phyloP scores from a whole-genome alignment of 495 filamentous ascomycete species.

The Aspergillus ellipticus region DNA sequence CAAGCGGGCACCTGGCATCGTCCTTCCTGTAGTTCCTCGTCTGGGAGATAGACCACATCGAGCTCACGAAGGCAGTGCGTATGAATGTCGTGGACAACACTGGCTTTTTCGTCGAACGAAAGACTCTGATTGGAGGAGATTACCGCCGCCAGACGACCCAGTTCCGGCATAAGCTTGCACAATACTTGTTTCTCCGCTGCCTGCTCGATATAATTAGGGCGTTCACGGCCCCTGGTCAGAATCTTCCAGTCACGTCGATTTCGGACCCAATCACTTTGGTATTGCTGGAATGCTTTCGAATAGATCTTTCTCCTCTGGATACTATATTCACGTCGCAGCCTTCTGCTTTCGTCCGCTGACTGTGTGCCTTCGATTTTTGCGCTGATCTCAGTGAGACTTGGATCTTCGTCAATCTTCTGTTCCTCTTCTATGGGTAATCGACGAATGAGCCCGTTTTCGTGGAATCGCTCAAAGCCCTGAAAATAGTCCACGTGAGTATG shows the following conservation, averaged over 20 bases:
- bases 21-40: neutral
- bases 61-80: neutral
- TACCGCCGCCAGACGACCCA: conserved; percentile 1
- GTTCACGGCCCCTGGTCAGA: conserved; percentile 1
- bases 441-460: conserved; percentile 6
- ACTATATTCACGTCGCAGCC: neutral
- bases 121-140: conserved; percentile 4
- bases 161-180: conserved; percentile 5
- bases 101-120: conserved; percentile 1
- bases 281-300: neutral
- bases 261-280: conserved; percentile 1
- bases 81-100: neutral
- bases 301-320: neutral
- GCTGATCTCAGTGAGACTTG: neutral
- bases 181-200: neutral
- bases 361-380: neutral
- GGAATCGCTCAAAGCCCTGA: conserved; percentile 2
- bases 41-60: neutral
- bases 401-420: conserved; percentile 1
- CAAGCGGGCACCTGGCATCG: neutral
- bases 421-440: conserved; percentile 3
- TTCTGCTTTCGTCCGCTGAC: neutral
- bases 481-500: conserved; percentile 11
- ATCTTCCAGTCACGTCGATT: neutral
- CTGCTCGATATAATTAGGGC: neutral